Evolutionary conservation across 2,329 filamentous ascomycete genomes (phyloP).

Genomic region (Botrytis fabae): DNA sequence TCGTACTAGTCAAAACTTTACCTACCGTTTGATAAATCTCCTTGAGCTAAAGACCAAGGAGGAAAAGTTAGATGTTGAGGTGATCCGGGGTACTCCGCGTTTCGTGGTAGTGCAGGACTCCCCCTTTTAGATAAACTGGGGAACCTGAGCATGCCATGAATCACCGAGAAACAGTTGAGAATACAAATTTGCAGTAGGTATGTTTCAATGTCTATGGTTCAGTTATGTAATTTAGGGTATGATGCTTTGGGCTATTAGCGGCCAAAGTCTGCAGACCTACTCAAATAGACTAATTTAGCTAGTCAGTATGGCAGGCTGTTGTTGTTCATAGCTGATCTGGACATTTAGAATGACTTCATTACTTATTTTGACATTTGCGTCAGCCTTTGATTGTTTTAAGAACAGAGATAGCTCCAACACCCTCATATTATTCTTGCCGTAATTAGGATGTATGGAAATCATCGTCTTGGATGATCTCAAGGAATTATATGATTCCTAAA

Average conservation of each 20-base stretch:
- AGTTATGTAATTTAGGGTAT: no score
- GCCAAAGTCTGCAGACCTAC: background rate
- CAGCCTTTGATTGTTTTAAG: background rate
- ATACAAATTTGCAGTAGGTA: background rate
- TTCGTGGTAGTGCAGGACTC: background rate
- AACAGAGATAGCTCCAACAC: background rate
- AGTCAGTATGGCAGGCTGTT: background rate
- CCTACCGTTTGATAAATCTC: background rate
- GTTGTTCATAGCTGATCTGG: background rate
- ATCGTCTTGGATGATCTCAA: background rate
- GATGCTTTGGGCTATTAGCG: background rate
- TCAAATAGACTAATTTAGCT: background rate
- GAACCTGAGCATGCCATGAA: background rate
- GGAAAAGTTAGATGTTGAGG: background rate
- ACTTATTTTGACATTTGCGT: background rate
- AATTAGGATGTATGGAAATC: background rate
- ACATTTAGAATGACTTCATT: no score
- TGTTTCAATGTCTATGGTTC: no score
- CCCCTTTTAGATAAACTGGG: no score
- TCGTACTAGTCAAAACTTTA: background rate
- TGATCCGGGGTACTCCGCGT: background rate
- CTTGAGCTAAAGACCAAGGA: background rate
- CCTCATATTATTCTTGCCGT: background rate
- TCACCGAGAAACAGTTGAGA: background rate
- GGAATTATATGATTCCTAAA: background rate